Evolutionary conservation across 2,329 filamentous ascomycete genomes (phyloP).

Genomic region (Aspergillus neotritici): DNA sequence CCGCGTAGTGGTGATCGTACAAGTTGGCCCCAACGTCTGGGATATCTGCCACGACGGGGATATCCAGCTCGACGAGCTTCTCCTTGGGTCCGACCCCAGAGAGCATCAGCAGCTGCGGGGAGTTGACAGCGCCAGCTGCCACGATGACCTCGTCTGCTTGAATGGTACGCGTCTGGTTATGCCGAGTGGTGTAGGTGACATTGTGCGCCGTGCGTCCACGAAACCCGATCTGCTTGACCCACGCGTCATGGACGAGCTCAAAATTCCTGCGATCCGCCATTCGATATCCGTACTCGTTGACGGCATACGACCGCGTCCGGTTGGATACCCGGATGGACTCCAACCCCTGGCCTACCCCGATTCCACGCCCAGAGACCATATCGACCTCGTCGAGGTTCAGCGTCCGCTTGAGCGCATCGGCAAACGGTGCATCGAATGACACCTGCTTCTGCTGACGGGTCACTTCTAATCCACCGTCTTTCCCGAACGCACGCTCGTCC

Average conservation of each 20-base stretch:
- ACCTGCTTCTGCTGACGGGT: too few relatives aligned
- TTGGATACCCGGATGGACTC: too few relatives aligned
- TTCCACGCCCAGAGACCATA: background rate
- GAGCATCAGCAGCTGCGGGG: constrained; percentile 4
- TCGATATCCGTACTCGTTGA: too few relatives aligned
- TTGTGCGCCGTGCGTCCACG: background rate
- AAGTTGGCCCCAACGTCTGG: too few relatives aligned
- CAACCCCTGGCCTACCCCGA: too few relatives aligned
- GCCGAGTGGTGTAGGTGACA: too few relatives aligned
- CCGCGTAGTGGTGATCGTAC: constrained; percentile 18
- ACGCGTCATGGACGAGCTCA: too few relatives aligned
- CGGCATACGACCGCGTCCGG: too few relatives aligned
- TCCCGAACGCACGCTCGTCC: constrained; percentile 4
- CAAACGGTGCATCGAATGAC: too few relatives aligned
- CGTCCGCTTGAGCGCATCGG: constrained; percentile 11
- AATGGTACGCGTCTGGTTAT: too few relatives aligned
- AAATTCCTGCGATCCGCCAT: too few relatives aligned
- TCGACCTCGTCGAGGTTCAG: constrained; percentile 7
- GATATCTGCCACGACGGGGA: background rate
- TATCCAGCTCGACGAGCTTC: background rate
- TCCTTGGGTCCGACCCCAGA: constrained; percentile 2
- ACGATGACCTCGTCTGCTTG: constrained; percentile 6
- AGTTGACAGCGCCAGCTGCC: constrained; percentile 1
- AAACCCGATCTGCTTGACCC: too few relatives aligned
- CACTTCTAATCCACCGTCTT: constrained; percentile 11